These are phyloP conservation scores for Saccharomycopsis amapae DNA, from an alignment of 805 yeast genomes.

Conservation along the genomic window DNA sequence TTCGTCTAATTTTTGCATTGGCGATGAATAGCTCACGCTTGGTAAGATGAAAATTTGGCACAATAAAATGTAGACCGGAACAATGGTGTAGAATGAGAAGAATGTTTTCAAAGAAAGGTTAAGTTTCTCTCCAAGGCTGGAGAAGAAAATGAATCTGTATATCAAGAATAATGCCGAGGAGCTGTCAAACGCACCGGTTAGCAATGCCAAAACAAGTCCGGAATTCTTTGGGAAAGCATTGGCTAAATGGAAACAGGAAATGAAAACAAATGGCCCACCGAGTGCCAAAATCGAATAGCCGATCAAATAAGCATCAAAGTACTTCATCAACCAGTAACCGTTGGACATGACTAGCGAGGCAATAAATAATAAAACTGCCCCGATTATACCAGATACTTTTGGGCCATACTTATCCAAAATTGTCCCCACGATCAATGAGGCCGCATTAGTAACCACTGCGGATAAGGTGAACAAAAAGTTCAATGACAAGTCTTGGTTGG, in stretches of 20 bases:
- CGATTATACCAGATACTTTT: conserved; percentile 65
- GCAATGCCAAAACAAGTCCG: conserved; percentile 70
- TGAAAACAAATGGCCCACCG: conserved; percentile 92
- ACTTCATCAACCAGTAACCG: conserved; percentile 29
- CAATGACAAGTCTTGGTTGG: conserved; percentile 73
- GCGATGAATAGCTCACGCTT: conserved; percentile 42
- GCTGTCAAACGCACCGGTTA: conserved; percentile 93
- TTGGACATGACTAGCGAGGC: conserved; percentile 47
- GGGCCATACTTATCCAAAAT: conserved; percentile 80
- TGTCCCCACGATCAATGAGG: conserved; percentile 76
- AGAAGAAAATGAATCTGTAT: conserved; percentile 51
- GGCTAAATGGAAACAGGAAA: conserved; percentile 83
- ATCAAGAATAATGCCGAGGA: conserved; percentile 80
- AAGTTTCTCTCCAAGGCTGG: conserved; percentile 9
- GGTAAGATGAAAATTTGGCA: conserved; percentile 85
- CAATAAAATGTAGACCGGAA: conserved; percentile 68
- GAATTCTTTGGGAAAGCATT: conserved; percentile 78
- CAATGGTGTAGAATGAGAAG: conserved; percentile 59
- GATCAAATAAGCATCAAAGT: conserved; percentile 56
- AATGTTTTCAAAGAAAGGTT: conserved; percentile 45
- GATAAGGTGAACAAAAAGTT: conserved; percentile 81
- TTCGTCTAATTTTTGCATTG: background rate
- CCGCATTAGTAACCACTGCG: conserved; percentile 78
- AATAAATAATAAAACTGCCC: conserved; percentile 48
- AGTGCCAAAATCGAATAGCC: conserved; percentile 77